Evolutionary conservation across 805 yeast genomes (phyloP).

Genomic region (Zygosaccharomyces siamensis): DNA sequence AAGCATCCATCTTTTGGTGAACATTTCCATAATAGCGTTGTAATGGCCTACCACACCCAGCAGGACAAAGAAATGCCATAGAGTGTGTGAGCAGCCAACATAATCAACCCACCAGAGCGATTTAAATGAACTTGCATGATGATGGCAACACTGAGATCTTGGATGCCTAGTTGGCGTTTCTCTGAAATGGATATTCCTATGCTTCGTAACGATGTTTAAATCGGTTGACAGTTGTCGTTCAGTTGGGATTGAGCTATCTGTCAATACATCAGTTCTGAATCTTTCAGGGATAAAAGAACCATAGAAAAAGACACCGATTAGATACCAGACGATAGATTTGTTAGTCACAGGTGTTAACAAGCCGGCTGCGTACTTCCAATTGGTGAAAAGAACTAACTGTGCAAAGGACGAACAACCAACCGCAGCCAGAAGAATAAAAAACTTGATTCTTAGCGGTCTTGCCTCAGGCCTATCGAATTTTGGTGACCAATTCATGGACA

Average conservation of each 20-base stretch:
- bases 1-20: constrained; percentile 37
- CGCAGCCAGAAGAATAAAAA: constrained; percentile 72
- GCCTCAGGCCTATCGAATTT: constrained; percentile 83
- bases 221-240: constrained; percentile 30
- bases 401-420: constrained; percentile 65
- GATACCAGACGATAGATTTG: constrained; percentile 69
- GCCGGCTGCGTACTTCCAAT: constrained; percentile 46
- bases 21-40: constrained; percentile 69
- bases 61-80: constrained; percentile 91
- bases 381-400: constrained; percentile 51
- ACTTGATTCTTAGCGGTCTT: constrained; percentile 70
- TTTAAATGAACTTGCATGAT: constrained; percentile 36
- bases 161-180: constrained; percentile 35
- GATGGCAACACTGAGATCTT: constrained; percentile 18
- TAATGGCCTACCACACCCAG: constrained; percentile 90
- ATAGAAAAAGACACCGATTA: constrained; percentile 79
- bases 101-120: constrained; percentile 86
- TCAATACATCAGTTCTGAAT: constrained; percentile 65
- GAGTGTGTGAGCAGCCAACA: constrained; percentile 70
- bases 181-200: constrained; percentile 39
- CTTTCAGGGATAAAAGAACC: constrained; percentile 87
- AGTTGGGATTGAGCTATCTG: constrained; percentile 44
- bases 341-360: constrained; percentile 61
- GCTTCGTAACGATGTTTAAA: constrained; percentile 30
- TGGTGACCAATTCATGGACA: constrained; percentile 86